These are phyloP conservation scores for Termitomyces sp. DNA, from an alignment of 768 basidiomycete species.

Conservation along the genomic window DNA sequence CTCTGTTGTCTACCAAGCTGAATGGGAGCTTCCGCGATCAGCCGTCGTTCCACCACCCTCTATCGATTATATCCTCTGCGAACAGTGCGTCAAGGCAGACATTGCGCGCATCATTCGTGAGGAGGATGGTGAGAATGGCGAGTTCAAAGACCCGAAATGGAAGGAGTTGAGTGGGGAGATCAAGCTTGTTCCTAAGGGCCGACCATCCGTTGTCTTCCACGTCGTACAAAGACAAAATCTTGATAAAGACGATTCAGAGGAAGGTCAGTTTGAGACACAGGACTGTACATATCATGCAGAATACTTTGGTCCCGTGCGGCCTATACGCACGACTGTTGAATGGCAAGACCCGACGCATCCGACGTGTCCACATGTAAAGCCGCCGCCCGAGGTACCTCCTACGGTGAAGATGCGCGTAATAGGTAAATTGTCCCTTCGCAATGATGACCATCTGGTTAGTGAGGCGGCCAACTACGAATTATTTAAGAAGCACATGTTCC, in stretches of 20 bases:
- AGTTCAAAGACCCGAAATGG: constrained; percentile 12
- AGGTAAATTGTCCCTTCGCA: constrained; percentile 38
- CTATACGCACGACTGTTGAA: constrained; percentile 18
- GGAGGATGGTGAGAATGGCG: constrained; percentile 21
- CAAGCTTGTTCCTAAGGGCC: not conserved
- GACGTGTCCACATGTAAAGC: constrained; percentile 26
- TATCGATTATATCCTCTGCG: constrained; percentile 25
- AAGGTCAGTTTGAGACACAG: not conserved
- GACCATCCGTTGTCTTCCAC: not conserved
- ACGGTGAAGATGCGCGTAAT: constrained; percentile 35
- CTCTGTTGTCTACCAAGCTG: constrained; percentile 44
- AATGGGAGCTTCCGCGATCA: constrained; percentile 26
- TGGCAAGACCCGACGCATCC: constrained; percentile 26
- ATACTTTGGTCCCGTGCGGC: constrained; percentile 10
- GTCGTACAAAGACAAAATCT: not conserved
- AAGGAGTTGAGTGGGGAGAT: constrained; percentile 9
- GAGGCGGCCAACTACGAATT: constrained; percentile 42
- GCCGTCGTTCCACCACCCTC: constrained; percentile 1
- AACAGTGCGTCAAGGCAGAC: constrained; percentile 30
- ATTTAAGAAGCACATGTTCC: constrained; percentile 40
- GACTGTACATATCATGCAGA: constrained; percentile 1
- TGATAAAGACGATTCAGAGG: not conserved
- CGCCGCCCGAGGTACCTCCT: constrained; percentile 19
- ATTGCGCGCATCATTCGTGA: constrained; percentile 17
- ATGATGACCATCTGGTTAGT: constrained; percentile 30